A percentile compares a stretch with the other conserved stretches of the same genome.
These are phyloP conservation scores for Ajuga reptans DNA, from an alignment of 305 asterid species.

Conservation along the genomic window DNA sequence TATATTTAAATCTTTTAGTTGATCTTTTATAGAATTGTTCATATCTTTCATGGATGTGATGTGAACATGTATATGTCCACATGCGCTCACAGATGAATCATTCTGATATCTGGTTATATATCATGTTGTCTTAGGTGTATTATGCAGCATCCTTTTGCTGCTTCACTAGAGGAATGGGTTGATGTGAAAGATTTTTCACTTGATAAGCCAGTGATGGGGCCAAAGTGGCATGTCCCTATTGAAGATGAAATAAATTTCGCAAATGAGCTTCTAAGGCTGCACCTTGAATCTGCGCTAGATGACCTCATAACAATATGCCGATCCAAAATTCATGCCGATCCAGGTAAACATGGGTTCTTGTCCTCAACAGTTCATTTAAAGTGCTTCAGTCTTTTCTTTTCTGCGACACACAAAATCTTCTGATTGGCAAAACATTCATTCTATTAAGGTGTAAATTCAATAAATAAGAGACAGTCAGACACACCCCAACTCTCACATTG, in stretches of 20 bases:
- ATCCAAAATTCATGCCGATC: constrained; percentile 76
- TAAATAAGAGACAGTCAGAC: constrained; percentile 3
- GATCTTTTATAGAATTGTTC: constrained; percentile 14
- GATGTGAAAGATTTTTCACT: constrained; percentile 59
- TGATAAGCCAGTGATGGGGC: constrained; percentile 48
- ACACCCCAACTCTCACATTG: not conserved
- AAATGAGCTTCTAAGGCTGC: constrained; percentile 80
- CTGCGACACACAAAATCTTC: not conserved
- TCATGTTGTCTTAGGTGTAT: constrained; percentile 58
- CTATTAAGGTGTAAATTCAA: not conserved
- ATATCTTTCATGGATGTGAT: constrained; percentile 14
- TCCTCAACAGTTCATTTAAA: constrained; percentile 14
- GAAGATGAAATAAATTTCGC: constrained; percentile 81
- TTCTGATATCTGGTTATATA: constrained; percentile 16
- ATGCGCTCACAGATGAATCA: constrained; percentile 4
- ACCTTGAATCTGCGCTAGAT: constrained; percentile 79
- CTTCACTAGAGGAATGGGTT: constrained; percentile 83
- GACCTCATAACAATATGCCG: constrained; percentile 76
- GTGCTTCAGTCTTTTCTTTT: constrained; percentile 1
- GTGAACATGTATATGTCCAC: not conserved
- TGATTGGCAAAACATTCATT: not conserved
- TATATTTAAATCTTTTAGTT: constrained; percentile 28
- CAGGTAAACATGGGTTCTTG: constrained; percentile 47
- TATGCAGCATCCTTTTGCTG: constrained; percentile 47
- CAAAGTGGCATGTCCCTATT: constrained; percentile 86